Conservation (phyloP, 371 early-diverging fungal genomes). For the Chytridium lagenaria region DNA sequence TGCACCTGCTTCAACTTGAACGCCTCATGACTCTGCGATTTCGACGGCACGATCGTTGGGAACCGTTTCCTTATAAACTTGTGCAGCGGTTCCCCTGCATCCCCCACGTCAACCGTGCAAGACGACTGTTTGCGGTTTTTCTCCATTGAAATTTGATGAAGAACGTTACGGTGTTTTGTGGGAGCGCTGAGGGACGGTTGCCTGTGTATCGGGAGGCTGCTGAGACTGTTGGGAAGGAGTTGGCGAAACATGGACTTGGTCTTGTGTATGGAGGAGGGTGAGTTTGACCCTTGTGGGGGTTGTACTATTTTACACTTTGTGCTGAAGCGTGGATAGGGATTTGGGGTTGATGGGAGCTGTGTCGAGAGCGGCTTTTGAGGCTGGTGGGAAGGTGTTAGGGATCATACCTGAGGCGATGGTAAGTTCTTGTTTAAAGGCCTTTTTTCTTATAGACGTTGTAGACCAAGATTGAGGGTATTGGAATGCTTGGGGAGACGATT, state of each 20-base stretch:
- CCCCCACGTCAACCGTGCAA: not conserved
- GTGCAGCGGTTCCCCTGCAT: conserved; percentile 18
- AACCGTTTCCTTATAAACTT: conserved; percentile 23
- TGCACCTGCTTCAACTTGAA: conserved; percentile 16
- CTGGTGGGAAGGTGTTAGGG: conserved; percentile 47
- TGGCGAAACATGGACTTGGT: conserved; percentile 66
- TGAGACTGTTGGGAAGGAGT: conserved; percentile 63
- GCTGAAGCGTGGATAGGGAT: not conserved
- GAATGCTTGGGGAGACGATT: conserved; percentile 62
- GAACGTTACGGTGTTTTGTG: conserved; percentile 81
- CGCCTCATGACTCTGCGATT: conserved; percentile 24
- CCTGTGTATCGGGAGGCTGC: conserved; percentile 65
- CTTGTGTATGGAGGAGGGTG: conserved; percentile 87
- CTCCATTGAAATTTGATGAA: conserved; percentile 34
- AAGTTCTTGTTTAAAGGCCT: too few species aligned
- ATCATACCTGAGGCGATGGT: conserved; percentile 75
- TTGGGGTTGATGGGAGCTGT: not conserved
- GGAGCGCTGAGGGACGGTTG: conserved; percentile 55
- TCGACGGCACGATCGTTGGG: conserved; percentile 16
- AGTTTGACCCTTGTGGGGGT: conserved; percentile 39
- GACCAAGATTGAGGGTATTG: conserved; percentile 40
- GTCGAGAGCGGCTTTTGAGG: not conserved
- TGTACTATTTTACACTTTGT: not conserved
- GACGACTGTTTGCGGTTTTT: not conserved
- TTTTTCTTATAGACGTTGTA: too few species aligned